Evolutionary conservation across 1,284 basidiomycete species (phyloP).

Genomic region (Cutaneotrichosporon curvatum): DNA sequence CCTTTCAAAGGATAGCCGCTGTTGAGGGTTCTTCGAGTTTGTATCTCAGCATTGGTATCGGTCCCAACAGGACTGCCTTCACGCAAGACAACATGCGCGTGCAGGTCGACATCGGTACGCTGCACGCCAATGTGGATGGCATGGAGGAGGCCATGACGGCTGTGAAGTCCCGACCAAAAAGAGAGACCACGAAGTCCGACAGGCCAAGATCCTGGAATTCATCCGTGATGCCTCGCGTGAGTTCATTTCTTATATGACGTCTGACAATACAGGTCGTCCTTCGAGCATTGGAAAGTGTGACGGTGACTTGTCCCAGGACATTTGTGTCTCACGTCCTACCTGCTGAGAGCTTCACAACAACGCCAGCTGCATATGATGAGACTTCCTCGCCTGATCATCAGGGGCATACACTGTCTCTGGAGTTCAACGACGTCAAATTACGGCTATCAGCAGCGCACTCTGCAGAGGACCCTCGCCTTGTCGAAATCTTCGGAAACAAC

Average conservation of each 20-base stretch:
- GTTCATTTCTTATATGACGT: background rate
- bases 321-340: conserved; percentile 24
- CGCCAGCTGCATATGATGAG: conserved; percentile 12
- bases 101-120: conserved; percentile 20
- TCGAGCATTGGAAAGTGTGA: conserved; percentile 29
- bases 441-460: conserved; percentile 31
- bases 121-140: conserved; percentile 23
- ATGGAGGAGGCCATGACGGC: conserved; percentile 22
- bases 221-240: conserved; percentile 16
- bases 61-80: conserved; percentile 29
- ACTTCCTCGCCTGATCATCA: too few species aligned
- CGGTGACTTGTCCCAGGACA: conserved; percentile 22
- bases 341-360: too few species aligned
- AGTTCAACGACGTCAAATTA: conserved; percentile 20
- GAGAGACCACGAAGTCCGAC: background rate
- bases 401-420: conserved; percentile 28
- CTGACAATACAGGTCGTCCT: conserved; percentile 23
- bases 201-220: too few species aligned
- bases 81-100: conserved; percentile 34
- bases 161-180: conserved; percentile 7
- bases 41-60: conserved; percentile 28
- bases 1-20: conserved; percentile 20
- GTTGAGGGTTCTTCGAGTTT: conserved; percentile 21
- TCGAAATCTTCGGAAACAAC: conserved; percentile 37
- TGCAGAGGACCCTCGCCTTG: conserved; percentile 30